These are phyloP conservation scores for Leccinum subgranulosum DNA, from an alignment of 768 basidiomycete species.

Conservation along the genomic window DNA sequence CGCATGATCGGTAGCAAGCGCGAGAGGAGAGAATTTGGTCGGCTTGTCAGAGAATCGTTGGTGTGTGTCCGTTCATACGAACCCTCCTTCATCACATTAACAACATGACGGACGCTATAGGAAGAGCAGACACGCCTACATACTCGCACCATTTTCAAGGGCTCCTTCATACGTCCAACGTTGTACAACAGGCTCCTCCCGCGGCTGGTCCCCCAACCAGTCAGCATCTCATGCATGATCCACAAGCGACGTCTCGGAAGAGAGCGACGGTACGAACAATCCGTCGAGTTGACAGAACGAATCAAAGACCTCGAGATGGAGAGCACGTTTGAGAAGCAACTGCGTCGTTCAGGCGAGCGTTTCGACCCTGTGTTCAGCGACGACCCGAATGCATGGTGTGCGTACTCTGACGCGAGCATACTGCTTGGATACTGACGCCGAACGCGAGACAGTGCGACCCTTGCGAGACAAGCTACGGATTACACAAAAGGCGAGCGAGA, in stretches of 20 bases:
- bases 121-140: slow-evolving; percentile 53
- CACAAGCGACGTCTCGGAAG: slow-evolving; percentile 41
- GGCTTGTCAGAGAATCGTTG: slow-evolving; percentile 47
- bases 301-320: slow-evolving; percentile 37
- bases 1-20: slow-evolving; percentile 50
- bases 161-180: slow-evolving; percentile 63
- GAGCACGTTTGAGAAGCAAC: slow-evolving; percentile 35
- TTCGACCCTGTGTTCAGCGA: slow-evolving; percentile 28
- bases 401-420: not conserved
- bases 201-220: slow-evolving; percentile 76
- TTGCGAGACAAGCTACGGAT: slow-evolving; percentile 29
- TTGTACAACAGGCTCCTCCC: slow-evolving; percentile 70
- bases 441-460: slow-evolving; percentile 33
- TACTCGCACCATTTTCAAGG: slow-evolving; percentile 68
- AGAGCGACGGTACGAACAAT: slow-evolving; percentile 42
- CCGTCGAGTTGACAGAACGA: slow-evolving; percentile 31
- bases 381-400: slow-evolving; percentile 19
- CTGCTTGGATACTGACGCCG: slow-evolving; percentile 2
- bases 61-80: slow-evolving; percentile 36
- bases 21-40: slow-evolving; percentile 47
- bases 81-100: not conserved
- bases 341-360: slow-evolving; percentile 16
- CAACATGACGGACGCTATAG: slow-evolving; percentile 31
- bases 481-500: slow-evolving; percentile 34
- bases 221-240: slow-evolving; percentile 70